Percentiles rank a stretch among this genome's conserved stretches.
Evolutionary conservation across 306 rosid genomes (phyloP).

Genomic region (Vigna mungo): DNA sequence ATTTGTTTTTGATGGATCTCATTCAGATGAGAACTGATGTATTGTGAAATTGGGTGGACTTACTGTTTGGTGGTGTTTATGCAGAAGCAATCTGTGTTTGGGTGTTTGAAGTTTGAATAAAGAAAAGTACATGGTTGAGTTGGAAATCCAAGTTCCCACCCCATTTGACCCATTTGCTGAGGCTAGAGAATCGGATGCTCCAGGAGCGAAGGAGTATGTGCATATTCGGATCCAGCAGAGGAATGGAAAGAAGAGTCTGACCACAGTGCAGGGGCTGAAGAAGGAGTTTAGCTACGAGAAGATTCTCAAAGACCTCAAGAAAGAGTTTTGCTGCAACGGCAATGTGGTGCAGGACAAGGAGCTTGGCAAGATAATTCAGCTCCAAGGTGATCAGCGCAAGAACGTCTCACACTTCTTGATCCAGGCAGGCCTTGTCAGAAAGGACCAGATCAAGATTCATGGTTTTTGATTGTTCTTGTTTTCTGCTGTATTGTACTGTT

Average conservation of each 20-base stretch:
- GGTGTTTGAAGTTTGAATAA: conserved; percentile 21
- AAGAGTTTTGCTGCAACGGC: conserved; percentile 90
- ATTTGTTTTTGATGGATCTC: too few species aligned
- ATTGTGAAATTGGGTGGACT: not conserved
- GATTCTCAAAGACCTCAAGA: conserved; percentile 86
- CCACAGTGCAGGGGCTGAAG: conserved; percentile 89
- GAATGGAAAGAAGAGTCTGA: conserved; percentile 86
- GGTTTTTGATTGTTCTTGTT: conserved; percentile 59
- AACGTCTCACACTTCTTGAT: conserved; percentile 75
- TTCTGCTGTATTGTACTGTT: not conserved
- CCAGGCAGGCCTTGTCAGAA: conserved; percentile 68
- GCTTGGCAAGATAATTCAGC: conserved; percentile 84
- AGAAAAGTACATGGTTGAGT: conserved; percentile 81
- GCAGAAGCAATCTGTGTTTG: conserved; percentile 27
- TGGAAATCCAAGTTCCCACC: conserved; percentile 60
- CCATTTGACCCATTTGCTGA: conserved; percentile 84
- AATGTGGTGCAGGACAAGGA: conserved; percentile 93
- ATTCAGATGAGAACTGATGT: too few species aligned
- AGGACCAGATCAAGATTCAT: conserved; percentile 88
- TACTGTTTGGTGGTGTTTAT: not conserved
- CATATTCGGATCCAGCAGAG: conserved; percentile 89
- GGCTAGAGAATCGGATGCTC: conserved; percentile 73
- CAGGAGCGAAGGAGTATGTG: conserved; percentile 75
- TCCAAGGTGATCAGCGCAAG: conserved; percentile 94
- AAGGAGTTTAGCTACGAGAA: conserved; percentile 78